phyloP scores from a whole-genome alignment of 2,329 filamentous ascomycete species.

The Neofusicoccum laricinum region DNA sequence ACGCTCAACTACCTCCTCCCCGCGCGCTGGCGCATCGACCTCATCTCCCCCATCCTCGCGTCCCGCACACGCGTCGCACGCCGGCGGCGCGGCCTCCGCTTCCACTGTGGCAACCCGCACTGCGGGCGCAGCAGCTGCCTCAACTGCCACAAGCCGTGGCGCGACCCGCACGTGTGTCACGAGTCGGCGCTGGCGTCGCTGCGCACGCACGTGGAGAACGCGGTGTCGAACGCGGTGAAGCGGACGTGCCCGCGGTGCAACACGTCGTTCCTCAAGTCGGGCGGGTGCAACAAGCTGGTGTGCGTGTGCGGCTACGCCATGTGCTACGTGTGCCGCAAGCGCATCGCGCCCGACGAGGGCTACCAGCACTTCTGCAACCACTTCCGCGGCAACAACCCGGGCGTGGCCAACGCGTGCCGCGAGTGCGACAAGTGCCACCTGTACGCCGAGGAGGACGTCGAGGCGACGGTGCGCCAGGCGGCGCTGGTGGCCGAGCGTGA shows the following conservation, averaged over 20 bases:
- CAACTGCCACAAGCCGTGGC: slow-evolving; percentile 77
- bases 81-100: slow-evolving; percentile 69
- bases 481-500: slow-evolving; percentile 40
- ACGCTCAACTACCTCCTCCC: slow-evolving; percentile 25
- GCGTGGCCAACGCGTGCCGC: slow-evolving; percentile 59
- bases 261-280: slow-evolving; percentile 87
- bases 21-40: slow-evolving; percentile 21
- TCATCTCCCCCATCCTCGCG: slow-evolving; percentile 48
- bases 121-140: slow-evolving; percentile 76
- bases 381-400: slow-evolving; percentile 73
- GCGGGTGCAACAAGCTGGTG: slow-evolving; percentile 94
- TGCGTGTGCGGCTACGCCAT: slow-evolving; percentile 96
- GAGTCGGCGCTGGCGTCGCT: slow-evolving; percentile 78
- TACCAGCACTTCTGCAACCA: slow-evolving; percentile 97
- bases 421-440: slow-evolving; percentile 66
- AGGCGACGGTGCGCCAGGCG: slow-evolving; percentile 39
- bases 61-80: slow-evolving; percentile 64
- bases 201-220: slow-evolving; percentile 85
- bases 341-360: slow-evolving; percentile 62
- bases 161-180: slow-evolving; percentile 85
- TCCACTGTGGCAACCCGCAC: slow-evolving; percentile 67
- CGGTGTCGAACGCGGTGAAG: slow-evolving; percentile 91
- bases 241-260: slow-evolving; percentile 90
- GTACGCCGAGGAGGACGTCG: slow-evolving; percentile 49
- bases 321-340: slow-evolving; percentile 87